phyloP scores from a whole-genome alignment of 2,329 filamentous ascomycete genomes.

The Plenodomus lindquistii region DNA sequence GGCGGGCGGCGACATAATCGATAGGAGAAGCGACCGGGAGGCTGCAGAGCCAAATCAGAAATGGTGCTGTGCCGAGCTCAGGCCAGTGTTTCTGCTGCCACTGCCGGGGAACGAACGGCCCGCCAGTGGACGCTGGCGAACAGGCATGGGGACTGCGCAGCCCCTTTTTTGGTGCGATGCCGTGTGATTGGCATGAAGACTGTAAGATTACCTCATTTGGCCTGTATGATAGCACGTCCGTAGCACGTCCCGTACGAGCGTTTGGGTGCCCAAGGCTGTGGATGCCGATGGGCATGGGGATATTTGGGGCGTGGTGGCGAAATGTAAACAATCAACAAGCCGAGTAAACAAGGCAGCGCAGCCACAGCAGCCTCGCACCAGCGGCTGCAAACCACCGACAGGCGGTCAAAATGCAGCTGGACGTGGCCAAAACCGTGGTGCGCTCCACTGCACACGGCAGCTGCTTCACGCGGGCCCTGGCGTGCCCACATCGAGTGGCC shows the following conservation, averaged over 20 bases:
- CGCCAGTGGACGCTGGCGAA: conserved; percentile 17
- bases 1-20: conserved; percentile 12
- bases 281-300: conserved; percentile 7
- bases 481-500: conserved; percentile 20
- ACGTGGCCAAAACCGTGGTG: conserved; percentile 1
- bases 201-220: conserved; percentile 28
- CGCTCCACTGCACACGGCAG: conserved; percentile 1
- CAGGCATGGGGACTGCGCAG: conserved; percentile 13
- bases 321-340: conserved; percentile 16
- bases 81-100: conserved; percentile 11
- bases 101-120: conserved; percentile 18
- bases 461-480: conserved; percentile 21
- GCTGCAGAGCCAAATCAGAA: conserved; percentile 32
- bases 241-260: conserved; percentile 14
- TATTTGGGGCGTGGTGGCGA: background rate
- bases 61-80: conserved; percentile 41
- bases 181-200: conserved; percentile 20
- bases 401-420: background rate
- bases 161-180: conserved; percentile 13
- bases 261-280: conserved; percentile 12
- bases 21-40: conserved; percentile 18
- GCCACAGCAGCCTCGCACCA: conserved; percentile 1
- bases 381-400: conserved; percentile 10
- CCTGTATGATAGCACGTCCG: conserved; percentile 4
- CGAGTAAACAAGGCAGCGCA: conserved; percentile 2